Evolutionary conservation across 192 early-diverging fungal genomes (phyloP).

Genomic region (Entrophospora sp.): DNA sequence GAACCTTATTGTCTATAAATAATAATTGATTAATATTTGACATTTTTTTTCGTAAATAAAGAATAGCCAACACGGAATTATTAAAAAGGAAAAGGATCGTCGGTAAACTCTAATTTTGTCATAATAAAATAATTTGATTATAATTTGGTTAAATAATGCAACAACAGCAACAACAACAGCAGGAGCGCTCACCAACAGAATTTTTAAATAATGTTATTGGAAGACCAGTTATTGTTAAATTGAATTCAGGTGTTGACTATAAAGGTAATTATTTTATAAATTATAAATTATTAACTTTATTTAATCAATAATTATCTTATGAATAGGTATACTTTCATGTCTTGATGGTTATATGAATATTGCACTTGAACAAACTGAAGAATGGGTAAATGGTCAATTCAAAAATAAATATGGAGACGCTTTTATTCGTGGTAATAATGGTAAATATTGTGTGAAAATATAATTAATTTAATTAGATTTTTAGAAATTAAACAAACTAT

Average conservation of each 20-base stretch:
- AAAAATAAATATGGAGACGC: slow-evolving; percentile 92
- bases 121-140: too few species aligned
- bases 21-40: neutral
- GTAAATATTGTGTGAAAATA: slow-evolving; percentile 28
- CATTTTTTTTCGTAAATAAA: neutral
- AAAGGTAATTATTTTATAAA: slow-evolving; percentile 48
- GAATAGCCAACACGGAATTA: too few species aligned
- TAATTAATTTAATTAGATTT: neutral
- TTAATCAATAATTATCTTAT: neutral
- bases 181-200: slow-evolving; percentile 58
- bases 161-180: slow-evolving; percentile 4
- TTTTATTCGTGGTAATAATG: slow-evolving; percentile 97
- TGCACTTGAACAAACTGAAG: slow-evolving; percentile 91
- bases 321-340: slow-evolving; percentile 72
- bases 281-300: neutral
- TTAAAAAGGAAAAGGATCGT: too few species aligned
- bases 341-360: slow-evolving; percentile 98
- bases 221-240: slow-evolving; percentile 76
- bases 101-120: too few species aligned
- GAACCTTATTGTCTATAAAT: neutral
- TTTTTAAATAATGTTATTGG: slow-evolving; percentile 84
- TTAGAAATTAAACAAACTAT: too few species aligned
- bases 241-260: slow-evolving; percentile 96
- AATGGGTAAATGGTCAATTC: slow-evolving; percentile 89
- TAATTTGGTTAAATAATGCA: slow-evolving; percentile 15